Base-by-base conservation (phyloP, 2,329 filamentous ascomycete species). In the Penicillium sumatraense region DNA sequence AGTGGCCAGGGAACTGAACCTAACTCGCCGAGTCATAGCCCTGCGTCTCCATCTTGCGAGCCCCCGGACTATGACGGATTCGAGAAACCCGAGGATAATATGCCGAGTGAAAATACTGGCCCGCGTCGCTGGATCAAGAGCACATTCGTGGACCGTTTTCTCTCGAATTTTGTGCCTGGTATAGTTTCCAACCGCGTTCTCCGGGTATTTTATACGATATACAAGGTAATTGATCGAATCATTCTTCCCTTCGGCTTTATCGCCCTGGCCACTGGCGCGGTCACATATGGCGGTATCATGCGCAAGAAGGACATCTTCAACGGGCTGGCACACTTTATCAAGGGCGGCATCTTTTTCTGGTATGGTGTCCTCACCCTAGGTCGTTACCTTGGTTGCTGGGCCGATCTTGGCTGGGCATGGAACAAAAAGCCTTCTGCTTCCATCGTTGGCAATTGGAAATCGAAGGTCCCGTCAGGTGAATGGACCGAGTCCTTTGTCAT, bases 331-430 rank as follows among this genome's bases (percentile, higher is more conserved):
- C 93, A 98, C 70, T 96, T 91, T 78, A 87, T 97, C 72, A 98
- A 98, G 72, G 93, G 93, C 42, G 90, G 90, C 3, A 89, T 98
- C 51, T 98, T 98, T 80, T 91, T 97, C 77, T 95, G 91, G 87
- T 90, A 96, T 60, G 93, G 93, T 8, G 76, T 96, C 18, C 77
- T 97, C 57, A 96, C 91, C 0, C 81, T 98, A 3, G 92, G 91
- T 26, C 88, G 93, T 53, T 97, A 91, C 89, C 86, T 92, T 68
- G 93, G 93, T 23, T 90, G 89, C 71, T 98, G 96, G 71, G 87
- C 89, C 54, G 90, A 96, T 57, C 83, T 93, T 53, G 93, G 93
- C 62, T 98, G 93, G 93, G 91, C 92, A 0, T 97, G 93, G 93
- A 98, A 98, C 67, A 75, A 93, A 56, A 89, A 89, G 56, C 91